Evolutionary conservation across 169 alveolate genomes (phyloP).

Genomic region (Eimeria falciformis): DNA sequence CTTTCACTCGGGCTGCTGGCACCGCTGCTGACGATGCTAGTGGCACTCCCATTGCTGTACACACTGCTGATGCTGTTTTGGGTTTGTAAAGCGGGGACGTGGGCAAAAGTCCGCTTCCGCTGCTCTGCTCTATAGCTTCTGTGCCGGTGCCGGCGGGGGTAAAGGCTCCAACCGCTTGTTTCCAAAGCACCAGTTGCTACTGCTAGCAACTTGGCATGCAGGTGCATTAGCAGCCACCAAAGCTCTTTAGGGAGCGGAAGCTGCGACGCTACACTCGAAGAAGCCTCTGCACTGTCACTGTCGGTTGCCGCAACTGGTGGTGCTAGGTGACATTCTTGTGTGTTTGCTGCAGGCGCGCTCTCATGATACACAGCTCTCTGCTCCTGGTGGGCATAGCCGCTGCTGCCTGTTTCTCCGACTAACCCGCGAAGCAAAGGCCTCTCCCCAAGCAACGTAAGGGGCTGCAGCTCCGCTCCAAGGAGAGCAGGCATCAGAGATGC

Average conservation of each 20-base stretch:
- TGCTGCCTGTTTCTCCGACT: neutral
- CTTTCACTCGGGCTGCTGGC: neutral
- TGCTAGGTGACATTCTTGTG: neutral
- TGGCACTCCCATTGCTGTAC: neutral
- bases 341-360: neutral
- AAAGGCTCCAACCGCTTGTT: neutral
- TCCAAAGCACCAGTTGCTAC: constrained; percentile 22
- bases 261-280: neutral
- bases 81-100: neutral
- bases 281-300: neutral
- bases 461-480: constrained; percentile 75
- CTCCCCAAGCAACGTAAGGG: constrained; percentile 42
- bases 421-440: neutral
- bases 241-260: constrained; percentile 72
- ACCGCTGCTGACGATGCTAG: neutral
- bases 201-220: constrained; percentile 46
- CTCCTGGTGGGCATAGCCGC: neutral
- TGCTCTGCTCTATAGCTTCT: neutral
- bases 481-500: constrained; percentile 67
- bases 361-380: neutral
- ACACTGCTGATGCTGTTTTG: neutral
- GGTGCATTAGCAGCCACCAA: constrained; percentile 76
- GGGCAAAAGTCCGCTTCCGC: neutral
- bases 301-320: neutral
- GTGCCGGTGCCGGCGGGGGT: neutral